Evolutionary conservation across 2,329 filamentous ascomycete species (phyloP).

Genomic region (Talaromyces amestolkiae): DNA sequence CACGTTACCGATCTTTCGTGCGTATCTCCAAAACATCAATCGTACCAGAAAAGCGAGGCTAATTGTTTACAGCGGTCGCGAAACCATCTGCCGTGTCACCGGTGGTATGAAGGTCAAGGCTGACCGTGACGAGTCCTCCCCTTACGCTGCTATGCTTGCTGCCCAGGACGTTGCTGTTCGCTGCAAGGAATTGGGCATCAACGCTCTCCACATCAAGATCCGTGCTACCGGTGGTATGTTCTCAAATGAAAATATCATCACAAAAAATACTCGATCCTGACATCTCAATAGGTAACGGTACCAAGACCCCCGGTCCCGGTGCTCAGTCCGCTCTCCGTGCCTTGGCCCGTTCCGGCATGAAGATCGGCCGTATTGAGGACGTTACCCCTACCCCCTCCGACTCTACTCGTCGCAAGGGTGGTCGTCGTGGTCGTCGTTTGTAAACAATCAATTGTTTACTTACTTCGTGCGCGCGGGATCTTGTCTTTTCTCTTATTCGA

Average conservation of each 20-base stretch:
- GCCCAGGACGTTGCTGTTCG: conserved; percentile 95
- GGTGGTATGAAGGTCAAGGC: conserved; percentile 99
- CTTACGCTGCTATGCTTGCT: conserved; percentile 99
- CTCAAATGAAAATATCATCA: no score
- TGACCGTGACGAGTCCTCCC: conserved; percentile 99
- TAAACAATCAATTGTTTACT: conserved; percentile 52
- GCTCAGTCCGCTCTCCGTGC: conserved; percentile 98
- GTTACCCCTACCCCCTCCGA: conserved; percentile 99
- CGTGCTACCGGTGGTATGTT: conserved; percentile 90
- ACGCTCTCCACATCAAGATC: conserved; percentile 99
- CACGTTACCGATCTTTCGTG: conserved; percentile 99
- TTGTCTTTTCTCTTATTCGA: conserved; percentile 27
- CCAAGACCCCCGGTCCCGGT: conserved; percentile 99
- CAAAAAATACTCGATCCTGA: background rate
- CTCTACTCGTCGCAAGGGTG: conserved; percentile 99
- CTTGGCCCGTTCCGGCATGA: conserved; percentile 98
- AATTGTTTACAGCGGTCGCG: conserved; percentile 85
- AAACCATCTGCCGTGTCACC: conserved; percentile 99
- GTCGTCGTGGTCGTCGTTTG: conserved; percentile 99
- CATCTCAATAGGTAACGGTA: conserved; percentile 73
- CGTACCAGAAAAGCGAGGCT: conserved; percentile 25
- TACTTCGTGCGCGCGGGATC: conserved; percentile 30
- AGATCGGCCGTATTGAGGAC: conserved; percentile 99
- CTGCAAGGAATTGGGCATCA: conserved; percentile 83
- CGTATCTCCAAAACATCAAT: conserved; percentile 32